Evolutionary conservation across 129 eudicot genomes (phyloP).

Genomic region (Flaveria brownii): DNA sequence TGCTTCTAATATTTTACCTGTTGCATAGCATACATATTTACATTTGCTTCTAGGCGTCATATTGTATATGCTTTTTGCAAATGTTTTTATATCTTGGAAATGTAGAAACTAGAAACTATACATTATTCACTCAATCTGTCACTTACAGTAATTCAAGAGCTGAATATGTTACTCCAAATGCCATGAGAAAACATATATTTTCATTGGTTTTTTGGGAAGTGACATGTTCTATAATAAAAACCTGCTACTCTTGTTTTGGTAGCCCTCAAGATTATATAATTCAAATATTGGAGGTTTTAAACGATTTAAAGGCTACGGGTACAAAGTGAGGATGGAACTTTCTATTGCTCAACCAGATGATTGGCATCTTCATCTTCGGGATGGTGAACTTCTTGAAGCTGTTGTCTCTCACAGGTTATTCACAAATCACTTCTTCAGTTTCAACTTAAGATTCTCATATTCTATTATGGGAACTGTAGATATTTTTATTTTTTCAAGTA

Average conservation of each 20-base stretch:
- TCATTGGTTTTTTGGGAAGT: not conserved
- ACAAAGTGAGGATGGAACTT: constrained; percentile 64
- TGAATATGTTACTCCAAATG: not conserved
- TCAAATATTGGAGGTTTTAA: constrained; percentile 31
- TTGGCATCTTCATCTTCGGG: constrained; percentile 99
- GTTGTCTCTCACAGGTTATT: constrained; percentile 81
- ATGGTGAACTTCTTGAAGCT: constrained; percentile 85
- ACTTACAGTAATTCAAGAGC: not conserved
- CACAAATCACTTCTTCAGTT: constrained; percentile 15
- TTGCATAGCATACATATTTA: not conserved
- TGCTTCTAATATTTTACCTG: constrained; percentile 3
- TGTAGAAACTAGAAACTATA: not conserved
- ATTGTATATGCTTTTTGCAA: not conserved
- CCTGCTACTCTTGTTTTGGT: constrained; percentile 17
- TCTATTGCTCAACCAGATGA: constrained; percentile 91
- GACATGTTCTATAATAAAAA: not conserved
- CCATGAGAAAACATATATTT: not conserved
- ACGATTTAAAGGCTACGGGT: constrained; percentile 28
- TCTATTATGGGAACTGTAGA: not conserved
- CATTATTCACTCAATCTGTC: not conserved
- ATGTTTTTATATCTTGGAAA: not conserved
- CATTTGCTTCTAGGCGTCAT: not conserved
- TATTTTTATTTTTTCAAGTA: not conserved
- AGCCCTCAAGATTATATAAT: constrained; percentile 45
- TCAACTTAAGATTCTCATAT: not conserved